Evolutionary conservation across 73 alveolate genomes (phyloP).

Genomic region (Paramecium caudatum): DNA sequence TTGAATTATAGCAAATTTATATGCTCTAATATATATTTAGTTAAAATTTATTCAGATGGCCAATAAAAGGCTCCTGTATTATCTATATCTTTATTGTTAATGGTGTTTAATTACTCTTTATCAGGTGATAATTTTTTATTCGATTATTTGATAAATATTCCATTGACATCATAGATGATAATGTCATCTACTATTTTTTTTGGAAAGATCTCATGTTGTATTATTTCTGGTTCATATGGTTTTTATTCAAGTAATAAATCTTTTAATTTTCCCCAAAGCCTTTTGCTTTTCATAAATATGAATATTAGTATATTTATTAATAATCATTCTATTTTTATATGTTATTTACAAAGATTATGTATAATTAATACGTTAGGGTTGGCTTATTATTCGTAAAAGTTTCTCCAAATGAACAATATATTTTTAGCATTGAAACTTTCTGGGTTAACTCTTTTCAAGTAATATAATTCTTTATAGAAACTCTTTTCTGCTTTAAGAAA

Average conservation of each 20-base stretch:
- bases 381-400: too few relatives aligned
- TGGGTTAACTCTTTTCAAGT: too few relatives aligned
- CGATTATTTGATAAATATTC: not conserved
- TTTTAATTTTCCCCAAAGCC: conserved; percentile 30
- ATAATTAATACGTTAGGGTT: too few relatives aligned
- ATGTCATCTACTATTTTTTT: not conserved
- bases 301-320: too few relatives aligned
- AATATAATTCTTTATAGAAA: too few relatives aligned
- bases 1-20: too few relatives aligned
- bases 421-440: too few relatives aligned
- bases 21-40: not conserved
- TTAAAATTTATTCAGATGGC: conserved; percentile 23
- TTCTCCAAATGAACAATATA: too few relatives aligned
- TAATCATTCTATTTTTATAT: too few relatives aligned
- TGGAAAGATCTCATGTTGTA: not conserved
- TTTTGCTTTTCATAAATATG: conserved; percentile 28
- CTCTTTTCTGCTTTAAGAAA: too few relatives aligned
- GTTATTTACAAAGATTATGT: conserved; percentile 86
- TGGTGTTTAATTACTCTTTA: not conserved
- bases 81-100: conserved; percentile 41
- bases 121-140: not conserved
- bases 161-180: not conserved
- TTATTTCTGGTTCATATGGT: conserved; percentile 11
- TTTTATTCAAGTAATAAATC: not conserved
- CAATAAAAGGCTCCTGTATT: conserved; percentile 51